Evolutionary conservation across 2,329 filamentous ascomycete species (phyloP), one percentile per base, ranked within the genome.

Genomic region (Penicillium aurantiogriseum): DNA sequence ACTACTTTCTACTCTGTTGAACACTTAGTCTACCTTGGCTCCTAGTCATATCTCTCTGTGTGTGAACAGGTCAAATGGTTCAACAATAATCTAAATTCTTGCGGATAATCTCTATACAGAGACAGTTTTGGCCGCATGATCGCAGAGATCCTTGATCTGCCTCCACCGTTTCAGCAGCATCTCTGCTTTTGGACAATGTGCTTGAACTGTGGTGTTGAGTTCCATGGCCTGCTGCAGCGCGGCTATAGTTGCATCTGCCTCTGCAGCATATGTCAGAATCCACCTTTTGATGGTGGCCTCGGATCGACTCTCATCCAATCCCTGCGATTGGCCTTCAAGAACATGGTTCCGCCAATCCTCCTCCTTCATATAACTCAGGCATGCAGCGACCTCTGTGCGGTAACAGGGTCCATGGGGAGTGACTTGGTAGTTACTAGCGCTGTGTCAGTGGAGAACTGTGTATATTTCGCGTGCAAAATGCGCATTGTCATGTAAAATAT

Each of bases 361-460:
- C 10, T 64, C 69, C 23, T 69, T 62, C 71, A 79, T 75, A 60
- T 76, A 76, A 57, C 66, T 74, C 56, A 75, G 67, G 47, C 73
- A 72, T 25, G 76, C 74, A 42, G 71, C 76, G 33, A 78, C 71
- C 54, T 78, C 74, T 9, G 77, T 79, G 23, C 77, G 72, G 61
- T 73, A 77, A 59, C 77, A 79, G 19, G 71, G 70, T 9, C 76
- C 77, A 9, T 70, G 63, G 44, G 62, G 56, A 42, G 70, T 75
- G 48, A 77, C 54, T 66, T 71, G 72, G 53, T 79, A 79, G 59
- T 78, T 75, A n/a, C 76, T 77, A 56, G 54, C 23, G 43, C 43
- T 44, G 48, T 56, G 39, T 60, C 29, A 59, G 44, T 31, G 17
- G 39, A 31, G 31, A 40, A 45, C 21, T 54, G 39, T 49, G 47